These are phyloP conservation scores for Phytophthora ohioensis DNA, from an alignment of 352 stramenopile species.

Conservation along the genomic window DNA sequence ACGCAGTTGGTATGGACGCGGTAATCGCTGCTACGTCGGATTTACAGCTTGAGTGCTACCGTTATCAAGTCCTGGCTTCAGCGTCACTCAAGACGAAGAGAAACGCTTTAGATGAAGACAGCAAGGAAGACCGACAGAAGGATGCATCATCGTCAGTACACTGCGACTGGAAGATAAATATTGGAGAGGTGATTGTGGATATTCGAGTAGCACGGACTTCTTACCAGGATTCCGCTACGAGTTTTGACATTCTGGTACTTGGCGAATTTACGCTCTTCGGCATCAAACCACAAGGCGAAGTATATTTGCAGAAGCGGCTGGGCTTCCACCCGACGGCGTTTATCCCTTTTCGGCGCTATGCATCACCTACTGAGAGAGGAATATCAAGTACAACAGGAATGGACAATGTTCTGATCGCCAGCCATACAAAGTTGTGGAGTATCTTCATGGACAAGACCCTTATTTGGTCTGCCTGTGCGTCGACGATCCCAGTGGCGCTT, in stretches of 20 bases:
- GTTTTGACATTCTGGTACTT: conserved; percentile 87
- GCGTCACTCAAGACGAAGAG: conserved; percentile 76
- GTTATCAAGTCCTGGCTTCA: conserved; percentile 84
- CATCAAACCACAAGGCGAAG: conserved; percentile 77
- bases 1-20: conserved; percentile 80
- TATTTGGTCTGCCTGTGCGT: conserved; percentile 78
- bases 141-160: conserved; percentile 46
- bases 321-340: conserved; percentile 74
- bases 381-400: conserved; percentile 20
- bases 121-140: conserved; percentile 35
- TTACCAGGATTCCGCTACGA: conserved; percentile 55
- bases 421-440: conserved; percentile 75
- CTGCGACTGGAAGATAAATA: conserved; percentile 77
- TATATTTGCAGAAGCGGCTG: conserved; percentile 83
- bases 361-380: conserved; percentile 25
- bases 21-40: conserved; percentile 86
- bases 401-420: conserved; percentile 85
- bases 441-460: conserved; percentile 85
- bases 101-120: conserved; percentile 53
- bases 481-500: conserved; percentile 70
- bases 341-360: conserved; percentile 57
- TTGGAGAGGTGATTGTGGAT: conserved; percentile 69
- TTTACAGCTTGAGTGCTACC: conserved; percentile 89
- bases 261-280: conserved; percentile 85
- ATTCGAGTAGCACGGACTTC: conserved; percentile 63